Evolutionary conservation across 257 asterid species (phyloP).

Genomic region (Handroanthus guayacan): DNA sequence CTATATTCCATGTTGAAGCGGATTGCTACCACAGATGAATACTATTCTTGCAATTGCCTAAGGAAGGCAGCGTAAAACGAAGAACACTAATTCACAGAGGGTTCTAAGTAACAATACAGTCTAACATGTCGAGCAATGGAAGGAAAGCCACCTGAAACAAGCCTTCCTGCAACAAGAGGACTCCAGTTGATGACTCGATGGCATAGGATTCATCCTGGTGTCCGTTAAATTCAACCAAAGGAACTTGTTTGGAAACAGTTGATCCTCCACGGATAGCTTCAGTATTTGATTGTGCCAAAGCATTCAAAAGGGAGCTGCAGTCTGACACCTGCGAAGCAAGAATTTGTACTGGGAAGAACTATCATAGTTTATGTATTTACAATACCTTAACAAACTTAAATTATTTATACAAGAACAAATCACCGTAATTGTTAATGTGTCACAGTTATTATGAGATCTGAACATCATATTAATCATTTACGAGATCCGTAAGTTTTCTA

Average conservation of each 20-base stretch:
- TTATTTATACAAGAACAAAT: not conserved
- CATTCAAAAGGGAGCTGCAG: slow-evolving; percentile 74
- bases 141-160: slow-evolving; percentile 66
- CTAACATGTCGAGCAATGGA: slow-evolving; percentile 37
- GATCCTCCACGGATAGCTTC: slow-evolving; percentile 56
- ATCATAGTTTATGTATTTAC: not conserved
- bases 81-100: not conserved
- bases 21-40: slow-evolving; percentile 97
- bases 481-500: not conserved
- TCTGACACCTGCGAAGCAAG: slow-evolving; percentile 83
- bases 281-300: slow-evolving; percentile 63
- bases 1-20: slow-evolving; percentile 78
- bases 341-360: slow-evolving; percentile 18
- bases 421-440: not conserved
- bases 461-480: too few species aligned
- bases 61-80: not conserved
- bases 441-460: not conserved
- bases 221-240: slow-evolving; percentile 72
- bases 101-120: not conserved
- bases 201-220: slow-evolving; percentile 98
- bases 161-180: slow-evolving; percentile 92
- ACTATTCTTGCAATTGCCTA: slow-evolving; percentile 85
- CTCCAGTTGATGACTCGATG: slow-evolving; percentile 96
- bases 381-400: not conserved
- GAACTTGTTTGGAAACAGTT: slow-evolving; percentile 62